Conservation (phyloP, 2,329 filamentous ascomycete genomes). For the Drechslerella dactyloides region DNA sequence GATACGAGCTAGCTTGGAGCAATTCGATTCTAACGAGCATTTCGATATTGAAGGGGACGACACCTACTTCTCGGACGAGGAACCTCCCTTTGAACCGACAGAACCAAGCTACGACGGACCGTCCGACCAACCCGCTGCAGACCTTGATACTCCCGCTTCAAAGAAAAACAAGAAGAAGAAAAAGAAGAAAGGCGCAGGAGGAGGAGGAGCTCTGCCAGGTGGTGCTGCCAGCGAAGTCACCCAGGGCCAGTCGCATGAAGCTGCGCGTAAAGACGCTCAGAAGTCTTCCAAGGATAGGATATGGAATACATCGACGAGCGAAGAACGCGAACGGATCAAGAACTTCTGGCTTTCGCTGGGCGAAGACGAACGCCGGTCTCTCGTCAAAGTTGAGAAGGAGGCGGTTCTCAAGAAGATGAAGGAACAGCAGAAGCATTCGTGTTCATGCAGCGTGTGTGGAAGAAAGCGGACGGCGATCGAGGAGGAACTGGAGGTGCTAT, state of each 20-base stretch:
- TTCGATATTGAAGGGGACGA: slow-evolving; percentile 51
- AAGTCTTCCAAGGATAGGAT: slow-evolving; percentile 74
- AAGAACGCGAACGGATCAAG: slow-evolving; percentile 96
- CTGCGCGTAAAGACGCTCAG: slow-evolving; percentile 49
- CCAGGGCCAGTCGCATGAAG: slow-evolving; percentile 29
- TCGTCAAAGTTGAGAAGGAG: slow-evolving; percentile 98
- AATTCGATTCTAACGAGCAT: slow-evolving; percentile 51
- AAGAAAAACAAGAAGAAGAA: slow-evolving; percentile 74
- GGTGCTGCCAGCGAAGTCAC: slow-evolving; percentile 22
- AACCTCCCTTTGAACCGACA: slow-evolving; percentile 37
- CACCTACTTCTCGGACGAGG: slow-evolving; percentile 47
- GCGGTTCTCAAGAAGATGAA: slow-evolving; percentile 99
- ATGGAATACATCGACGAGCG: slow-evolving; percentile 93
- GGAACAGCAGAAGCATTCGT: slow-evolving; percentile 98
- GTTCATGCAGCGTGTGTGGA: slow-evolving; percentile 96
- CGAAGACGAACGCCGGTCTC: slow-evolving; percentile 89
- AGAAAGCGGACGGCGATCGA: slow-evolving; percentile 96
- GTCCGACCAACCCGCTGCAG: slow-evolving; percentile 32
- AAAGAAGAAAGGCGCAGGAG: slow-evolving; percentile 58
- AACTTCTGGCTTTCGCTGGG: slow-evolving; percentile 96
- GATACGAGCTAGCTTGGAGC: slow-evolving; percentile 50
- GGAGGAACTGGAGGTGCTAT: slow-evolving; percentile 94
- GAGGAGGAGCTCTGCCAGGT: slow-evolving; percentile 54
- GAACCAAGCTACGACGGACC: slow-evolving; percentile 39
- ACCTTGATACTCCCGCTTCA: slow-evolving; percentile 55